Base-by-base conservation (phyloP, 2,329 filamentous ascomycete genomes). In the Penicillium sp. region DNA sequence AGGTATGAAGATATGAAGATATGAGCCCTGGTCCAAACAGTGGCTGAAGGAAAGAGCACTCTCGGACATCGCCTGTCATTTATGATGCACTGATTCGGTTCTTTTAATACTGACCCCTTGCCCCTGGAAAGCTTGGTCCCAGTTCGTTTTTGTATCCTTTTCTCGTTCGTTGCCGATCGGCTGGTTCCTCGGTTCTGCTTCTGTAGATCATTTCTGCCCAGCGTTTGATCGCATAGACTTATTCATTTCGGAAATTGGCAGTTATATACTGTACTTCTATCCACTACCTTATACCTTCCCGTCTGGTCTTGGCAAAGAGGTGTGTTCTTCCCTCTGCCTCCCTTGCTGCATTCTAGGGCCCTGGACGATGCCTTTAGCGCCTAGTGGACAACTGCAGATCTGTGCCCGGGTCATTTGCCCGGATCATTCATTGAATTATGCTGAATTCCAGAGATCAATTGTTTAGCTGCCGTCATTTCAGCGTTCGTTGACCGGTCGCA, bases 321-420 rank as follows among this genome's bases (percentile, higher is more conserved):
- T 53, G 48, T 45, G 48, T 42, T 42, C 15, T 33, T 20, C 29
- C 31, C 29, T 35, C 45, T 18, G 8, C 40, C 50, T 55, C 54
- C 59, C 57, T 61, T 57, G 54, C 53, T 59, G 33, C 59, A 61
- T 61, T 61, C 59, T 55, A 43, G 11, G 29, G 27, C 47, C 57
- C 59, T 52, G 46, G 59, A 59, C 54, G 57, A 61, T 57, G 59
- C 59, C 54, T 54, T 25, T 22, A 37, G 18, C 22, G 44, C 44
- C 23, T 47, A 37, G 33, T 40, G 42, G 49, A 41, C 54, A 61
- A 52, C 49, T 29, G 33, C 26, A 56, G 33, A 56, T 57, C 40
- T 41, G 31, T 49, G 45, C 31, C 14, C 27, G 48, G 42, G 29
- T 23, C 43, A 51, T 53, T 51, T 23, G 43, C n/a, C 29, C 12